These are phyloP conservation scores for Fonsecaea multimorphosa DNA, from an alignment of 2,329 filamentous ascomycete genomes.

Conservation along the genomic window DNA sequence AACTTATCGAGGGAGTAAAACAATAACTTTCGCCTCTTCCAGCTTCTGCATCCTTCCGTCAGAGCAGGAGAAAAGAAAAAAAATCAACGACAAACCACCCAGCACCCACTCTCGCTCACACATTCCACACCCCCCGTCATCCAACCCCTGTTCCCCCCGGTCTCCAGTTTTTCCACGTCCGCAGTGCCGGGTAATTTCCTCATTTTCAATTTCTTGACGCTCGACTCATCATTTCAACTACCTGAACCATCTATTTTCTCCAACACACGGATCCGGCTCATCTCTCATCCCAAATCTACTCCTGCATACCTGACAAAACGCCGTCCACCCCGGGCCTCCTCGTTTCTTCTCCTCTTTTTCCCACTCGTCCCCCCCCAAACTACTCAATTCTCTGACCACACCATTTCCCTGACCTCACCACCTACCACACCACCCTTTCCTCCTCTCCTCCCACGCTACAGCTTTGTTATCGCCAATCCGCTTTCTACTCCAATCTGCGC, in stretches of 20 bases:
- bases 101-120: neutral
- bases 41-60: conserved; percentile 22
- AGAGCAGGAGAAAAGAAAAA: conserved; percentile 23
- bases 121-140: conserved; percentile 17
- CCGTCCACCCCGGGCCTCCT: conserved; percentile 23
- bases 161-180: conserved; percentile 35
- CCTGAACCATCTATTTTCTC: conserved; percentile 18
- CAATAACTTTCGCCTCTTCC: conserved; percentile 13
- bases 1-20: conserved; percentile 7
- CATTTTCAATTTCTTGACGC: conserved; percentile 12
- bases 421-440: conserved; percentile 25
- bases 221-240: conserved; percentile 13
- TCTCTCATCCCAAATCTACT: conserved; percentile 24
- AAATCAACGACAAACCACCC: neutral
- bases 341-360: conserved; percentile 23
- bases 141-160: conserved; percentile 33
- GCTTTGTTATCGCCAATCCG: conserved; percentile 16
- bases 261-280: conserved; percentile 22
- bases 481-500: conserved; percentile 26
- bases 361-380: conserved; percentile 6
- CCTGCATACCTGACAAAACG: conserved; percentile 26
- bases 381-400: conserved; percentile 34
- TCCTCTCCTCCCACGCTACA: conserved; percentile 30
- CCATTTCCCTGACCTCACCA: conserved; percentile 23
- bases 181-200: conserved; percentile 35